phyloP scores from a whole-genome alignment of 2,329 filamentous ascomycete species.

The Sphaerostilbella broomeana region DNA sequence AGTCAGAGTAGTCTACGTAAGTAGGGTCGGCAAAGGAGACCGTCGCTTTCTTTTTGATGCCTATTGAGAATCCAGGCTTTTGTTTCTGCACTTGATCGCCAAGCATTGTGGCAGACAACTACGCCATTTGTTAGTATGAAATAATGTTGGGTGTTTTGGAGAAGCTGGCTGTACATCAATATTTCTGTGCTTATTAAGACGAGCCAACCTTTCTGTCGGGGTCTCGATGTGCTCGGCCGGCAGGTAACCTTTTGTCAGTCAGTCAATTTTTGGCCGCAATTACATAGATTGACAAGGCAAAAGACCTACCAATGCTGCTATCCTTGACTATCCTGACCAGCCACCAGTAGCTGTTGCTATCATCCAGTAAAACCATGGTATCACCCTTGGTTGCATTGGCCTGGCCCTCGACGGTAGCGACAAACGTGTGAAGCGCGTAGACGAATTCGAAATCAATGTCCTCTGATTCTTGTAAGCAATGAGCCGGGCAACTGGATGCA shows the following conservation, averaged over 20 bases:
- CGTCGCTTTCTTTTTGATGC: slow-evolving; percentile 69
- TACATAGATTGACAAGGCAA: neutral
- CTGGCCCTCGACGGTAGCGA: slow-evolving; percentile 95
- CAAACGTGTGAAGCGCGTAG: slow-evolving; percentile 94
- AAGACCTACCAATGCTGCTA: slow-evolving; percentile 69
- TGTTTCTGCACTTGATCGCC: slow-evolving; percentile 65
- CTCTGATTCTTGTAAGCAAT: slow-evolving; percentile 90
- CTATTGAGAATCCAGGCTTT: slow-evolving; percentile 63
- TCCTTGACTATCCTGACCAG: slow-evolving; percentile 95
- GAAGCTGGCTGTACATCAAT: slow-evolving; percentile 67
- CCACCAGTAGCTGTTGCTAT: slow-evolving; percentile 99
- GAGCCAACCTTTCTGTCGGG: slow-evolving; percentile 85
- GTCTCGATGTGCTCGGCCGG: slow-evolving; percentile 98
- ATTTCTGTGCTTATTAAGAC: slow-evolving; percentile 95
- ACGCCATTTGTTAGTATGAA: slow-evolving; percentile 17
- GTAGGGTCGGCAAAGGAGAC: slow-evolving; percentile 81
- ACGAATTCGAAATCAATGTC: slow-evolving; percentile 99
- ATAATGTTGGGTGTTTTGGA: neutral
- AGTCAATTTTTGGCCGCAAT: slow-evolving; percentile 9
- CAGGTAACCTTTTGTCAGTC: slow-evolving; percentile 63
- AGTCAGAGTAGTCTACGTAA: slow-evolving; percentile 81
- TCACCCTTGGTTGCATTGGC: slow-evolving; percentile 98
- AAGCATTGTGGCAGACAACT: slow-evolving; percentile 58
- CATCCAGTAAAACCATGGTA: slow-evolving; percentile 95
- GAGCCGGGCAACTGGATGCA: slow-evolving; percentile 66